Evolutionary conservation across 495 filamentous ascomycete genomes (phyloP), one percentile per base, ranked within the genome.

Genomic region (Cryomyces antarcticus): DNA sequence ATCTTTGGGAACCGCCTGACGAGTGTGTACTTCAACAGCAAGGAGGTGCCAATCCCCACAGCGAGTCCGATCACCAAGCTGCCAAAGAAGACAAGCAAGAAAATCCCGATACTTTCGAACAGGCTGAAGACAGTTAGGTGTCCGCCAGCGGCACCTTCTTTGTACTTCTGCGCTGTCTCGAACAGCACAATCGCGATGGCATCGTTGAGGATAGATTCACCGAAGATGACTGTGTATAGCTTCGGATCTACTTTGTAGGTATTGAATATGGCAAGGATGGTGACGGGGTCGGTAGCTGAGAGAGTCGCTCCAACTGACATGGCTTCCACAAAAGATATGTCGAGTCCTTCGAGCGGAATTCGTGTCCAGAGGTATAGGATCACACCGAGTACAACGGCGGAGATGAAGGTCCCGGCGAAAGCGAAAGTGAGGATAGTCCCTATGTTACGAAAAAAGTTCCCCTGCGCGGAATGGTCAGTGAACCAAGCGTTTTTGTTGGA

Each of bases 161-260:
- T 72, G 55, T 93, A 92, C 53, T 78, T 77, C 58, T 93, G 85
- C 10, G 89, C 92, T 0, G 89, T 95, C 63, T 97, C 92, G 61
- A 96, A 97, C 51, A 97, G 72, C 46, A 97, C 89, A 56, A 97
- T 97, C 36, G 89, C 89, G 50, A 97, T 83, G 12, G 89, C 89
- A 67, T 97, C 89, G 57, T 97, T 97, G 39, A 97, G 63, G 41
- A 97, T 96, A 30, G 87, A 93, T 60, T 97, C 89, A 52, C 89
- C 89, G 57, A 97, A 97, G 45, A 97, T 96, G 50, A 96, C 71
- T 5, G 89, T 97, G 58, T 97, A 97, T 5, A 97, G 71, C 61
- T 95, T 95, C 7, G 89, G 89, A 57, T 97, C 89, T 41, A 97
- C 89, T 61, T 95, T 94, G 68, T 95, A 96, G 1, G 92, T 79